phyloP scores from a whole-genome alignment of 1,284 basidiomycete species.

The Hemileia vastatrix region DNA sequence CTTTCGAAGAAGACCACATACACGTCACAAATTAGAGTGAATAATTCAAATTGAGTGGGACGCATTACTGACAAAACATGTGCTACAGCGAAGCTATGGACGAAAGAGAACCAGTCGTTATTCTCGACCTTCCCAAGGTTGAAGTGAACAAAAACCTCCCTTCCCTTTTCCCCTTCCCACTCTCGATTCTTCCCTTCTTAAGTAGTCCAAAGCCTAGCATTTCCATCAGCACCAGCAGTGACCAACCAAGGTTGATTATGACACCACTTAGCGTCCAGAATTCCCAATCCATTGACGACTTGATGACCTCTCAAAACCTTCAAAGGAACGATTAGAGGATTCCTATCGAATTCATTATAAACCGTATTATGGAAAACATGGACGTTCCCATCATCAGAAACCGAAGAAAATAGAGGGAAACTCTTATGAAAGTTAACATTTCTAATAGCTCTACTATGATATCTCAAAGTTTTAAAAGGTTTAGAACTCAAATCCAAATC shows the following conservation, averaged over 20 bases:
- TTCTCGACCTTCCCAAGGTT: too few relatives aligned
- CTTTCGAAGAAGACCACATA: too few relatives aligned
- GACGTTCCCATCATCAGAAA: slow-evolving; percentile 38
- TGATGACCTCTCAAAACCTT: slow-evolving; percentile 40
- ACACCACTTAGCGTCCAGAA: slow-evolving; percentile 40
- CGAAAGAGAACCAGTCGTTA: too few relatives aligned
- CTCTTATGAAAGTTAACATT: slow-evolving; percentile 31
- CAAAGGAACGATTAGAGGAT: slow-evolving; percentile 38
- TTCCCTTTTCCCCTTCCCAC: too few relatives aligned
- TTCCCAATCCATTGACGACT: slow-evolving; percentile 35
- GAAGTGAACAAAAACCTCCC: too few relatives aligned
- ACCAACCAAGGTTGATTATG: slow-evolving; percentile 39
- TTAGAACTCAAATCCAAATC: slow-evolving; percentile 36
- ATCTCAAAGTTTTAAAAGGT: slow-evolving; percentile 42
- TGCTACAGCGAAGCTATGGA: too few relatives aligned
- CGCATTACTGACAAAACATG: too few relatives aligned
- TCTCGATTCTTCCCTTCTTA: too few relatives aligned
- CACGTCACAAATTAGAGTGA: too few relatives aligned
- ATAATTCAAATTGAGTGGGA: too few relatives aligned
- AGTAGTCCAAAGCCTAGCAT: slow-evolving; percentile 37
- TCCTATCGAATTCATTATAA: slow-evolving; percentile 30
- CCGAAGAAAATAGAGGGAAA: slow-evolving; percentile 39
- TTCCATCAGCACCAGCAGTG: slow-evolving; percentile 40
- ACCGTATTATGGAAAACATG: slow-evolving; percentile 43
- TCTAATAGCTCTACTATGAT: slow-evolving; percentile 39